Evolutionary conservation across 768 basidiomycete genomes (phyloP), one percentile per base, ranked within the genome.

Genomic region (Russula abietina): DNA sequence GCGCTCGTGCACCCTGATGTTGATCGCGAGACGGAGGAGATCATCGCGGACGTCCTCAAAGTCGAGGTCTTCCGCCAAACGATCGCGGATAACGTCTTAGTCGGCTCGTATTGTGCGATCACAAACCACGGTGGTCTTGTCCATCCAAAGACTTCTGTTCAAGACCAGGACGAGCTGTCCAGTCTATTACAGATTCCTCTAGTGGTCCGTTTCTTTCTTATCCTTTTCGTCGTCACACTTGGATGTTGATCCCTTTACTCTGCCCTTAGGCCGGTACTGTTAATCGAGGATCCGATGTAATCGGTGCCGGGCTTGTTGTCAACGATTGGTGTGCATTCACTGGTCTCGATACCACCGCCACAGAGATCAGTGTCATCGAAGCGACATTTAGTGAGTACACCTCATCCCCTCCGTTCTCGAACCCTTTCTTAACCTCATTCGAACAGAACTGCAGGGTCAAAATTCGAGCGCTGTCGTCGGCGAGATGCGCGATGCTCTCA

Each of bases 251-350:
- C 59, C 41, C 43, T n/a, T 14, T 24, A 6, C 26, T 59, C 55
- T 33, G 58, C 64, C 60, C 61, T 17, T 65, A 96, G 93, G 94
- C 97, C 55, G 97, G 97, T 26, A 98, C 97, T 3, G 93, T 99
- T 64, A 99, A 98, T 76, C 88, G 97, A 72, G 97, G 97, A 70
- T 97, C 94, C 52, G 97, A 98, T 70, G 94, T 98, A 41, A 87
- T 99, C 67, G 97, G 97, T 33, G 97, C 96, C 10, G 97, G 97
- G 33, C 81, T 98, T 38, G 93, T 99, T 60, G 97, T 98, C 61
- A 99, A 99, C 71, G 97, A 98, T 73, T 98, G 97, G 97, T 93
- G 91, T 77, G 97, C 97, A 11, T 98, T 98, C 76, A 93, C 94
- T n/a, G 97, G 97, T 39, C 81, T 97, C 32, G 97, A 99, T 72